Base-by-base conservation (phyloP, 1,139 yeast genomes). In the Sugiyamaella xylanicola region DNA sequence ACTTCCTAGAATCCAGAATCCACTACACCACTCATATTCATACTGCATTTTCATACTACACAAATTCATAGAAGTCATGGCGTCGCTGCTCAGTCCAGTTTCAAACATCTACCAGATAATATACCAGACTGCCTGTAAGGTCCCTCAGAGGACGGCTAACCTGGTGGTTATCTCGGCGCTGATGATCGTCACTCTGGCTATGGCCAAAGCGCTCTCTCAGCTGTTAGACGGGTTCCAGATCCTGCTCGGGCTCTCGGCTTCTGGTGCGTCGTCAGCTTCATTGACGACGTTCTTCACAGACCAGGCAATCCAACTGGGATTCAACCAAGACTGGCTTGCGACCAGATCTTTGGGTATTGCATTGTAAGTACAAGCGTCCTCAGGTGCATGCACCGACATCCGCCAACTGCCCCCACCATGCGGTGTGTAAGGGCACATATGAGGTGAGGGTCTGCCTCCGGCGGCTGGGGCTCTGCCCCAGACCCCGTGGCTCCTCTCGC, bases 291-390 rank as follows among this genome's bases (percentile, higher is more conserved):
- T 47, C 3, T 52, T 40, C 29, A 40, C 48, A 8, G 19, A n/a
- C 37, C 36, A 35, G 11, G 56, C 54, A 5, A 36, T 43, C 29
- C 44, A 49, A 16, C 25, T 53, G 41, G 56, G 56, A 2, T 53
- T 48, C 35, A 40, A 35, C 13, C 53, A 45, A 27, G 54, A 53
- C 40, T 48, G 56, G 53, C 35, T 39, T 16, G 17, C 42, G 3
- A 41, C 49, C 2, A 22, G 56, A 32, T 15, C 41, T 35, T 21
- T 42, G 5, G 55, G 55, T 2, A 36, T 49, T 17, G 20, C 41
- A 1, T 39, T 46, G 52, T 48, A 48, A 48, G 52, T 48, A 16
- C 17, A 13, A 4, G 37, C 37, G 35, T 16, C n/a, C n/a, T n/a
- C n/a, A n/a, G n/a, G n/a, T n/a, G n/a, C n/a, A n/a, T n/a, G n/a